Conservation (phyloP, 2,329 filamentous ascomycete genomes). For the Lasiodiplodia hormozganensis region DNA sequence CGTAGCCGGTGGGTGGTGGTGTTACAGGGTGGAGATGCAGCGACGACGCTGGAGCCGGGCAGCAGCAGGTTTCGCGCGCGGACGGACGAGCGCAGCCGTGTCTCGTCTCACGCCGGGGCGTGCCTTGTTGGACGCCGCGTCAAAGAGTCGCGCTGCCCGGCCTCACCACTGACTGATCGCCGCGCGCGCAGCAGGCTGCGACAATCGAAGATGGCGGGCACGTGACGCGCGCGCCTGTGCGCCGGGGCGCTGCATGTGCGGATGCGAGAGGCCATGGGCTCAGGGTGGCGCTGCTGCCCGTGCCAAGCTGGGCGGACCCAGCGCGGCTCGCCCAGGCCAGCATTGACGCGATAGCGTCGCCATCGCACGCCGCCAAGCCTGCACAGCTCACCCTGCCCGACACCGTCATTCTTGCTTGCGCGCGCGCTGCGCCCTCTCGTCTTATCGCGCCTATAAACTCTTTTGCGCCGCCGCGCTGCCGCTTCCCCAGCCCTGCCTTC, state of each 20-base stretch:
- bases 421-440: slow-evolving; percentile 2
- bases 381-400: slow-evolving; percentile 8
- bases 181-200: slow-evolving; percentile 10
- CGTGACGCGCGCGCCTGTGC: not conserved
- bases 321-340: not conserved
- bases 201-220: not conserved
- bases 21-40: slow-evolving; percentile 24
- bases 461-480: not conserved
- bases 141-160: slow-evolving; percentile 6
- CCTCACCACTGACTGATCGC: slow-evolving; percentile 20
- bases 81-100: slow-evolving; percentile 19
- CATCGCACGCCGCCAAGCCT: slow-evolving; percentile 16
- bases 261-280: not conserved
- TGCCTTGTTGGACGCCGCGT: slow-evolving; percentile 7
- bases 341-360: slow-evolving; percentile 15
- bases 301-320: too few species aligned
- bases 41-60: not conserved
- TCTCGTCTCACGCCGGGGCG: slow-evolving; percentile 8
- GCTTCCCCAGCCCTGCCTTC: not conserved
- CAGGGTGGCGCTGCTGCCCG: not conserved
- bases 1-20: slow-evolving; percentile 21
- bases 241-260: slow-evolving; percentile 4
- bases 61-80: slow-evolving; percentile 3
- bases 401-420: slow-evolving; percentile 14
- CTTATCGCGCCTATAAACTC: slow-evolving; percentile 22